Evolutionary conservation across 306 rosid species (phyloP).

Genomic region (Cicer bijugum): DNA sequence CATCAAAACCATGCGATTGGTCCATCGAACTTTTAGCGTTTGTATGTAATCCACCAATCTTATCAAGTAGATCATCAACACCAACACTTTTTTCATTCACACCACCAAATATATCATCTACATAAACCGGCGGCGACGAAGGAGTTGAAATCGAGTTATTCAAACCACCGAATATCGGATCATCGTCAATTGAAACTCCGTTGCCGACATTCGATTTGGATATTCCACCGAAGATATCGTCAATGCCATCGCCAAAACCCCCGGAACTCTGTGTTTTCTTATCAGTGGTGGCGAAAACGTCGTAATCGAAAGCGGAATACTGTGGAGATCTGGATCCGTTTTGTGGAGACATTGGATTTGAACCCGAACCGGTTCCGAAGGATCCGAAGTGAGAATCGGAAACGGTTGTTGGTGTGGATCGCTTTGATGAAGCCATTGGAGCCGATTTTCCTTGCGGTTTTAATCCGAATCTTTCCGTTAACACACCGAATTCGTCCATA

Average conservation of each 20-base stretch:
- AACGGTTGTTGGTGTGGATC: constrained; percentile 15
- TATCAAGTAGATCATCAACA: constrained; percentile 59
- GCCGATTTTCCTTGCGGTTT: constrained; percentile 88
- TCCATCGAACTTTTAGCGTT: constrained; percentile 40
- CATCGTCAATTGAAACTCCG: constrained; percentile 54
- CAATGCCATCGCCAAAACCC: constrained; percentile 50
- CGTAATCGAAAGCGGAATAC: constrained; percentile 44
- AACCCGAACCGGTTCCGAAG: constrained; percentile 48
- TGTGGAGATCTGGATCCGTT: constrained; percentile 52
- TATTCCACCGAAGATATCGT: constrained; percentile 56
- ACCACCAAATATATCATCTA: constrained; percentile 77
- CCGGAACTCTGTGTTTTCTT: constrained; percentile 46
- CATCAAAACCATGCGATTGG: constrained; percentile 56
- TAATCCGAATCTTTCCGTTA: constrained; percentile 78
- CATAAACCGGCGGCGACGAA: constrained; percentile 41
- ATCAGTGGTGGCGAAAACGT: constrained; percentile 18
- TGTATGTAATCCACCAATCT: constrained; percentile 51
- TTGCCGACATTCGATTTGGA: constrained; percentile 38
- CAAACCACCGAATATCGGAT: constrained; percentile 62
- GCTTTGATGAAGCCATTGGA: constrained; percentile 81
- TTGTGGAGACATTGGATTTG: constrained; percentile 47
- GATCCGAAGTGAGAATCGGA: constrained; percentile 39
- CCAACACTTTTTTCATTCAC: constrained; percentile 55
- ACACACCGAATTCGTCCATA: constrained; percentile 93
- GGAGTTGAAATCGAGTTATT: constrained; percentile 46